Base-by-base conservation (phyloP, 2,329 filamentous ascomycete species). In the Colletotrichum chlorophyti region DNA sequence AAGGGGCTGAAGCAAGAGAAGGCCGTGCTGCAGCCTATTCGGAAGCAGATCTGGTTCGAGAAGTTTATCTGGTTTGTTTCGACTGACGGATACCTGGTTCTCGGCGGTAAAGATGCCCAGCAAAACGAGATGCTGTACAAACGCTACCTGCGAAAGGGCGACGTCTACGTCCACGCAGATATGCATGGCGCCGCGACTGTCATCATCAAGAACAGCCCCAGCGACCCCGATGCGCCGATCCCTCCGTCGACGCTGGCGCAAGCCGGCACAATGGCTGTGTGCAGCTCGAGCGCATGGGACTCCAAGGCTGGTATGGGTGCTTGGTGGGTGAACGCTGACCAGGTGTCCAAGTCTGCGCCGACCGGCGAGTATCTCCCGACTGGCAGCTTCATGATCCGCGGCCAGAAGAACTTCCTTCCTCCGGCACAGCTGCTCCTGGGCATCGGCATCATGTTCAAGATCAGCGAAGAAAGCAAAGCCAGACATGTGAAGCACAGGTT, bases 11-110 rank as follows among this genome's bases (percentile, higher is more conserved):
- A 97, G 76, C 90, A 95, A 69, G 95, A 98, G 74, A 97, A 97
- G 72, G 89, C 92, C 17, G 79, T 96, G 2, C 77, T 98, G 9
- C 87, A 93, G 41, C 92, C 90, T 0, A 89, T 97, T 8, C 85
- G 95, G 53, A 90, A 88, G 68, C 89, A 88, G 64, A 84, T 93
- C 67, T 99, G 95, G 95, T 99, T 97, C 65, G 95, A 99, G 69
- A 99, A 99, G 74, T 99, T 97, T 67, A 80, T 88, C 24, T 98
- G 92, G 83, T 99, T 99, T 75, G 85, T 98, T 65, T 97, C 93
- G 1, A 96, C 93, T 0, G 95, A 99, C 69, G 93, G 94, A 5
- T 97, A 98, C 70, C 82, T 99, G 6, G 91, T 98, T 1, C 82
- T 99, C 14, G 94, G 88, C 40, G 94, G 93, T 14, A 92, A 91